Evolutionary conservation across 2,329 filamentous ascomycete genomes (phyloP), one percentile per base, ranked within the genome.

Genomic region (Fusarium sp.): DNA sequence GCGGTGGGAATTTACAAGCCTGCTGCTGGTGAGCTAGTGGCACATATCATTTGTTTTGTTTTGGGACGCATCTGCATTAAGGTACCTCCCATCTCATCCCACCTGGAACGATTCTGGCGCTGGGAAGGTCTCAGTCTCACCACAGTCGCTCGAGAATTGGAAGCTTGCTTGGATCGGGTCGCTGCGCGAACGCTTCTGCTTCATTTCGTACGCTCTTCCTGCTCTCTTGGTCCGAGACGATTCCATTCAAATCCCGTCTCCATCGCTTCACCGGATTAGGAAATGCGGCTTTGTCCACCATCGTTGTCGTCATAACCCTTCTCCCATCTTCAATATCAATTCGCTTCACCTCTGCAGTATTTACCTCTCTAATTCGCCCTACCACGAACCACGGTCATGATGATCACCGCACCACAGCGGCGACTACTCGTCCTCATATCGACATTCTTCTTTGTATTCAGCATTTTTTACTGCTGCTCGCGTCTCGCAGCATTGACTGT

Each of bases 401-500:
- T 76, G 63, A 69, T 73, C 53, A 74, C 72, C 49, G 67, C 71
- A 62, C 54, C 71, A 40, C 75, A 78, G 47, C 75, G 77, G 38
- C 78, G 79, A 27, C 57, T 76, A 30, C 68, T 80, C 66, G 63
- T 79, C 67, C 47, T 80, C 49, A 72, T 74, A 43, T 70, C 75
- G 55, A 73, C 76, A 44, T 66, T 77, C 65, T 78, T 82, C 74
- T 74, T 80, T 68, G 27, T 81, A 49, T 65, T 74, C 30, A 80
- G 77, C 53, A 57, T 80, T 52, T 77, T 79, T 66, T 71, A 80
- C n/a, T 78, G 76, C 69, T 75, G 74, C 69, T 77, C 73, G 18
- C 78, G 80, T 46, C 76, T 81, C 41, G 73, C 74, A 57, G 66
- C 69, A 44, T 69, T 75, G 51, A 69, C 76, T 54, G 69, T 63